Percentiles rank a stretch among this genome's conserved stretches.
Evolutionary conservation across 805 yeast species (phyloP).

Genomic region (Priceomyces melissophilus): DNA sequence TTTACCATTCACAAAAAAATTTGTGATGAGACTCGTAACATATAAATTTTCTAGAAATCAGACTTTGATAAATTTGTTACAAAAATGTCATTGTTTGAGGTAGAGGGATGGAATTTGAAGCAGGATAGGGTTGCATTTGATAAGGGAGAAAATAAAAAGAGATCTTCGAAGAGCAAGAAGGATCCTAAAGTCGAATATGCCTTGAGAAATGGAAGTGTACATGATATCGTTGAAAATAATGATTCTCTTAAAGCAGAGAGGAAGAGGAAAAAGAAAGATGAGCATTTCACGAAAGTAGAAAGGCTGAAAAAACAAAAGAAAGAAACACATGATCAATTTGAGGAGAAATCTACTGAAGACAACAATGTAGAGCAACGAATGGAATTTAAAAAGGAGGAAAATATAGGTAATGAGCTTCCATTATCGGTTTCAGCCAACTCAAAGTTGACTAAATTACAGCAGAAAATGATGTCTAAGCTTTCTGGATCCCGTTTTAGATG

Average conservation of each 20-base stretch:
- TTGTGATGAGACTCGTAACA: not conserved
- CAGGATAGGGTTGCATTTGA: constrained; percentile 49
- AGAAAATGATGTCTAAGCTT: constrained; percentile 91
- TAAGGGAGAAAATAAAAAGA: constrained; percentile 25
- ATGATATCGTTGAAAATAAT: constrained; percentile 10
- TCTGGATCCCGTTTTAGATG: constrained; percentile 96
- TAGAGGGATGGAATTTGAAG: constrained; percentile 78
- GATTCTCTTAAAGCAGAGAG: constrained; percentile 4
- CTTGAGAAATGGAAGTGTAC: constrained; percentile 5
- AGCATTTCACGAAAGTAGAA: constrained; percentile 4
- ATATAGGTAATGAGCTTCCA: constrained; percentile 13
- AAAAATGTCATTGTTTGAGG: constrained; percentile 68
- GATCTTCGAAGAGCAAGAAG: constrained; percentile 23
- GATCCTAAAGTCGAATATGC: constrained; percentile 13
- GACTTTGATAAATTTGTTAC: not conserved
- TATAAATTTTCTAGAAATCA: not conserved
- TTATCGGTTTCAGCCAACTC: constrained; percentile 8
- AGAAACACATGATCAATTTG: constrained; percentile 6
- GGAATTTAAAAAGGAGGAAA: constrained; percentile 6
- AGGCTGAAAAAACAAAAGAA: constrained; percentile 6
- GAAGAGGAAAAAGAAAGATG: constrained; percentile 6
- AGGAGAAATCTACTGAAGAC: constrained; percentile 5
- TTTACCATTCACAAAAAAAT: not conserved
- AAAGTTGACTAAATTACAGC: constrained; percentile 81
- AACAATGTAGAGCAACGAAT: constrained; percentile 2